Conservation (phyloP, 805 yeast species). For the Yarrowia sp. region DNA sequence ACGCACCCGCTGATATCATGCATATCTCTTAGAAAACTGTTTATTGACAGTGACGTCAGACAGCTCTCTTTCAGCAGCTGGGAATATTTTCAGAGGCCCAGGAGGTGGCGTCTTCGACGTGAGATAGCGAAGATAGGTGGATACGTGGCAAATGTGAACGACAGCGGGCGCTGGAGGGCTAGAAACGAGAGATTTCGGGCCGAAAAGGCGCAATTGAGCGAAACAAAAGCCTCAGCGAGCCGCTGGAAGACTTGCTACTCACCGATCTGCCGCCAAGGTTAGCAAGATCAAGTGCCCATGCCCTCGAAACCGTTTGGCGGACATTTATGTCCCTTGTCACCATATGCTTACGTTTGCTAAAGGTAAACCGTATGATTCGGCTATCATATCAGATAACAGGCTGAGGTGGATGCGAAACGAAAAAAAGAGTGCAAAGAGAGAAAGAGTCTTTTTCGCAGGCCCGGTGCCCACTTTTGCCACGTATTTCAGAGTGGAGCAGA, state of each 20-base stretch:
- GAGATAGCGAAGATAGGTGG: too few species aligned
- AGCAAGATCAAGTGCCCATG: neutral
- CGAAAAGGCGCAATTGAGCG: too few species aligned
- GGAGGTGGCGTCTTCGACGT: too few species aligned
- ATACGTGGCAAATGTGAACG: too few species aligned
- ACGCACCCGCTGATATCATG: neutral
- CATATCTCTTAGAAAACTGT: neutral
- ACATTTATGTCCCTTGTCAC: slow-evolving; percentile 9
- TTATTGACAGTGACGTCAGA: neutral
- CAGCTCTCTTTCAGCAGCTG: too few species aligned
- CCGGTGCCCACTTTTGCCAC: neutral
- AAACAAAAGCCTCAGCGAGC: too few species aligned
- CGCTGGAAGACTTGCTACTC: too few species aligned
- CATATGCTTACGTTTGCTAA: slow-evolving; percentile 15
- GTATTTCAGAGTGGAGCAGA: neutral
- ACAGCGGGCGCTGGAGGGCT: too few species aligned
- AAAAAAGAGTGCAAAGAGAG: neutral
- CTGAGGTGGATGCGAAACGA: neutral
- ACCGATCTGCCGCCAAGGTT: neutral
- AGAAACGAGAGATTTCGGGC: too few species aligned
- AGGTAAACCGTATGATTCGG: slow-evolving; percentile 13
- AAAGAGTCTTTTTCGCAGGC: neutral
- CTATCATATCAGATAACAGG: neutral
- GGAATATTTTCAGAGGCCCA: too few species aligned
- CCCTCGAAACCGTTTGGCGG: neutral